Evolutionary conservation across 805 yeast species (phyloP), one percentile per base, ranked within the genome.

Genomic region (Starmerella lactis-condensi): DNA sequence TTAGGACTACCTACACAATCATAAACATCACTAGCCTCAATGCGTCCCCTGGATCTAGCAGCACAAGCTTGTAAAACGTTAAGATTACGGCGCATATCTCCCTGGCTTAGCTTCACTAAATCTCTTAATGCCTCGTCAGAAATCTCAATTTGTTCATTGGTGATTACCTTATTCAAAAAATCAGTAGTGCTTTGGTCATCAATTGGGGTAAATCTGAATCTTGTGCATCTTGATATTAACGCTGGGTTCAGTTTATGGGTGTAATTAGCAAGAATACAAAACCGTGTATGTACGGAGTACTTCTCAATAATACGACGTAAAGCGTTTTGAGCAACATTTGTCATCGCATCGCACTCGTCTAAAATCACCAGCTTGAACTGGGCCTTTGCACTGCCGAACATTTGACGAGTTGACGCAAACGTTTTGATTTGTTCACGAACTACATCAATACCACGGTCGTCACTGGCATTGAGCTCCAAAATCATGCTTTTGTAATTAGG

Each of bases 261-360:
- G 57, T 89, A 89, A 52, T 89, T 89, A 29, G 98, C 96, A 47
- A 89, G 61, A 28, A 89, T 81, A 56, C 95, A 83, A 53, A 85
- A 85, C 40, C 96, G 65, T n/a, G 94, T 81, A 53, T 82, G 83
- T 46, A 79, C 76, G 15, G 95, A 81, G 50, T 82, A 85, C 49
- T 77, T 81, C 51, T 85, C 96, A 50, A 85, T 85, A 46, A 74
- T 85, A 54, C 98, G 67, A 57, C 98, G 69, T 40, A 89, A 61
- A 1, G 98, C 98, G 33, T 82, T 69, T 51, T 89, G 98, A 0
- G 98, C 98, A 45, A 81, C 95, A 26, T 79, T 67, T 7, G 98
- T 89, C 95, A 89, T 89, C 9, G 93, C 79, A 53, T 89, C 94
- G 0, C 94, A 94, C 57, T 85, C 96, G 57, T 85, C 96, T 37